These are phyloP conservation scores for Adansonia grandidieri DNA, from an alignment of 441 rosid species.

Conservation along the genomic window DNA sequence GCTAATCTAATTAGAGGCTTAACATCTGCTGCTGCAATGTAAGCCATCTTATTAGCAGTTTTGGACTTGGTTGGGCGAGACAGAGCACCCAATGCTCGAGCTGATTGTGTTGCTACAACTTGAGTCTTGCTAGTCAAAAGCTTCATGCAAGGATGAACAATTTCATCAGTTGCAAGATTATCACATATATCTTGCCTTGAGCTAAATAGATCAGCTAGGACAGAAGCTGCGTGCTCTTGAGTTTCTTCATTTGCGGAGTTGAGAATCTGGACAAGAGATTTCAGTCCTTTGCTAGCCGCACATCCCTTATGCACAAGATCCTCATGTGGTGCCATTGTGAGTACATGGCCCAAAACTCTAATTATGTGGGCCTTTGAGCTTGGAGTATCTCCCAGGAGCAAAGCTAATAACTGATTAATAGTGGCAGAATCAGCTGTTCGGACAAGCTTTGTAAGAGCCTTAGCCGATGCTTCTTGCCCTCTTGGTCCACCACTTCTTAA, in stretches of 20 bases:
- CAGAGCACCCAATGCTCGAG: constrained; percentile 78
- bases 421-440: constrained; percentile 71
- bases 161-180: constrained; percentile 75
- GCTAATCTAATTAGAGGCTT: constrained; percentile 83
- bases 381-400: constrained; percentile 75
- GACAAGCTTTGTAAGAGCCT: constrained; percentile 66
- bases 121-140: constrained; percentile 74
- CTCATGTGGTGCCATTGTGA: constrained; percentile 65
- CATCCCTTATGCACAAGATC: constrained; percentile 73
- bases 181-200: constrained; percentile 79
- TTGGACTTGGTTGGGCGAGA: constrained; percentile 73
- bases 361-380: constrained; percentile 64
- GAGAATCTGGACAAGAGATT: constrained; percentile 75
- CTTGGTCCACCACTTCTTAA: constrained; percentile 69
- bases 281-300: constrained; percentile 81
- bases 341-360: constrained; percentile 82
- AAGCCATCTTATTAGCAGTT: constrained; percentile 56
- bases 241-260: constrained; percentile 74
- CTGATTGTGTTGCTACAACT: constrained; percentile 76
- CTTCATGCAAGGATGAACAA: constrained; percentile 72
- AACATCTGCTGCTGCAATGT: constrained; percentile 70
- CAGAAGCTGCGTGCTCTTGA: constrained; percentile 82
- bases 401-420: constrained; percentile 70
- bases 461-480: constrained; percentile 71
- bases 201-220: constrained; percentile 78